phyloP scores from a whole-genome alignment of 768 basidiomycete species.

The Chalciporus chontae region DNA sequence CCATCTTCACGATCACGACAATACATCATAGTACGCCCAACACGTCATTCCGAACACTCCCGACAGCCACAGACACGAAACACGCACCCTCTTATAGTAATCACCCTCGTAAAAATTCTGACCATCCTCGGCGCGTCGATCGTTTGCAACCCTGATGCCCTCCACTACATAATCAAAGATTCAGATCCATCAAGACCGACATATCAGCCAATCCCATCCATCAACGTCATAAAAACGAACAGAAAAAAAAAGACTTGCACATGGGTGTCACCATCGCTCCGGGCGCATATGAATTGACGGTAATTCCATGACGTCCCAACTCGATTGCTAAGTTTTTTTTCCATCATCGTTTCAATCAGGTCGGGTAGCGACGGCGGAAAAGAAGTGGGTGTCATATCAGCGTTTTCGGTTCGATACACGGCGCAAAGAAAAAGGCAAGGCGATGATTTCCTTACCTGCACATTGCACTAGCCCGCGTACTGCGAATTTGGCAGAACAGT shows the following conservation, averaged over 20 bases:
- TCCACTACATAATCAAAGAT: background rate
- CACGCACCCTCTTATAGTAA: constrained; percentile 2
- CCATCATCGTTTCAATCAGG: no score
- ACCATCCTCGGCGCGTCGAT: background rate
- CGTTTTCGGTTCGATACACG: no score
- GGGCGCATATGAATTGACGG: constrained; percentile 30
- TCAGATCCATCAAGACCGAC: background rate
- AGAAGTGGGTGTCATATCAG: constrained; percentile 11
- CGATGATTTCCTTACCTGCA: constrained; percentile 10
- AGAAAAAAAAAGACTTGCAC: constrained; percentile 7
- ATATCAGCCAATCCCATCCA: background rate
- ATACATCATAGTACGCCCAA: no score
- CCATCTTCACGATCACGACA: background rate
- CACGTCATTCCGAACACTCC: background rate
- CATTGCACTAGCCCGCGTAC: constrained; percentile 9
- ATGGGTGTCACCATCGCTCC: constrained; percentile 25
- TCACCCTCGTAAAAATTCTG: background rate
- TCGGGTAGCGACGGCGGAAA: background rate
- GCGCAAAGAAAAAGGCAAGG: background rate
- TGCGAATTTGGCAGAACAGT: constrained; percentile 15
- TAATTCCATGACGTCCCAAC: constrained; percentile 23
- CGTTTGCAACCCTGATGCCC: background rate
- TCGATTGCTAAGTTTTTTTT: constrained; percentile 20
- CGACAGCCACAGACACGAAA: background rate
- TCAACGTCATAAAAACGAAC: no score